Percentiles rank a stretch among this genome's conserved stretches.
Evolutionary conservation across 768 basidiomycete species (phyloP).

Genomic region (Mycena crocata): DNA sequence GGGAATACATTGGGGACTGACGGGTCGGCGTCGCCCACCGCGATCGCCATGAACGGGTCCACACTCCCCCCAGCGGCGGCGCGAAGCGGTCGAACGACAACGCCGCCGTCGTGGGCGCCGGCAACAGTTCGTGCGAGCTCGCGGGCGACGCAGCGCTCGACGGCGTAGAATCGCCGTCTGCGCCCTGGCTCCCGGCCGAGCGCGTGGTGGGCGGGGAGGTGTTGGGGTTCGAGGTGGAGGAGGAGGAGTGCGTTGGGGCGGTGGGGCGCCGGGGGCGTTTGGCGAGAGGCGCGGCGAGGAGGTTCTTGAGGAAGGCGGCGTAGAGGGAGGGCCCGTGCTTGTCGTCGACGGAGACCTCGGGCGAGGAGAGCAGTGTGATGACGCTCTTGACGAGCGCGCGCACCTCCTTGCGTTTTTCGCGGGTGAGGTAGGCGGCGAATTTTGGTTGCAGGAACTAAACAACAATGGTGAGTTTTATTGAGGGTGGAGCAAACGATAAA

Average conservation of each 20-base stretch:
- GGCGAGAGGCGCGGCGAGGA: conserved; percentile 71
- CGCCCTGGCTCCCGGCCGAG: too few relatives aligned
- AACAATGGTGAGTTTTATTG: neutral
- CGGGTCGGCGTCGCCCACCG: too few relatives aligned
- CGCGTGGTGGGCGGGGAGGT: too few relatives aligned
- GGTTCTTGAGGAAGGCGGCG: conserved; percentile 79
- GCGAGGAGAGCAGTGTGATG: conserved; percentile 73
- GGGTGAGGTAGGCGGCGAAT: conserved; percentile 69
- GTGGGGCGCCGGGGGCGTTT: too few relatives aligned
- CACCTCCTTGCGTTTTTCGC: conserved; percentile 71
- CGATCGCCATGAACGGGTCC: conserved; percentile 54
- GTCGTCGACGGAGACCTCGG: conserved; percentile 82
- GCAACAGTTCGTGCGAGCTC: conserved; percentile 56
- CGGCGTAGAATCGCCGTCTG: conserved; percentile 39
- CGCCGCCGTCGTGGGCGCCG: conserved; percentile 57
- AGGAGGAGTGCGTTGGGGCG: too few relatives aligned
- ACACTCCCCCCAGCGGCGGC: conserved; percentile 48
- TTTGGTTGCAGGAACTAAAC: conserved; percentile 84
- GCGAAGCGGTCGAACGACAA: conserved; percentile 62
- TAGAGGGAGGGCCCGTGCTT: conserved; percentile 86
- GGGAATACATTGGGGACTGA: too few relatives aligned
- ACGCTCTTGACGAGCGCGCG: conserved; percentile 72
- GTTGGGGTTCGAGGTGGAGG: too few relatives aligned
- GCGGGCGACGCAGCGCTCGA: conserved; percentile 53
- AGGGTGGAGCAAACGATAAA: neutral